Evolutionary conservation across 2,329 filamentous ascomycete genomes (phyloP).

Genomic region (Microsporum audouinii): DNA sequence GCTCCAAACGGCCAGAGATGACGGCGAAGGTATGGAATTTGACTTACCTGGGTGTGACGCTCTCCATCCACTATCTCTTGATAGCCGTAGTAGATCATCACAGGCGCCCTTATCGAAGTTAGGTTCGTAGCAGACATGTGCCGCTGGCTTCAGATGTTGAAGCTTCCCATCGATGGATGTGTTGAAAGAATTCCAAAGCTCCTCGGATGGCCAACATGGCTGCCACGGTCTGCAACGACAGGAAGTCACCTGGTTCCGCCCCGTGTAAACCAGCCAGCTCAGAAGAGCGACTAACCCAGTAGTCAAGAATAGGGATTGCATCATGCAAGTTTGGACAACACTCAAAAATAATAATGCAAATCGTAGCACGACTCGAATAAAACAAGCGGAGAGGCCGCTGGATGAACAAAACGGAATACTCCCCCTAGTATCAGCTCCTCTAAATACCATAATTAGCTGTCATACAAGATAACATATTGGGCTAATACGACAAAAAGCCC

Average conservation of each 20-base stretch:
- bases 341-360: not conserved
- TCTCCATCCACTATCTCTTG: slow-evolving; percentile 5
- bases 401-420: not conserved
- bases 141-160: slow-evolving; percentile 2
- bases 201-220: slow-evolving; percentile 6
- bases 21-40: too few relatives aligned
- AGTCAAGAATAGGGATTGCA: not conserved
- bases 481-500: not conserved
- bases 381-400: not conserved
- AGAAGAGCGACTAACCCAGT: not conserved
- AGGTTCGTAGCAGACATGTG: slow-evolving; percentile 5
- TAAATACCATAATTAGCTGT: not conserved
- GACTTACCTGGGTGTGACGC: not conserved
- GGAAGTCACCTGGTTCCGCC: not conserved
- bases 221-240: slow-evolving; percentile 9
- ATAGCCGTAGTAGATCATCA: not conserved
- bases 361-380: not conserved
- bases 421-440: not conserved
- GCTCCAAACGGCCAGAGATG: not conserved
- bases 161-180: slow-evolving; percentile 7
- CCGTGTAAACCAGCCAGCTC: not conserved
- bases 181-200: slow-evolving; percentile 6
- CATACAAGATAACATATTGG: not conserved
- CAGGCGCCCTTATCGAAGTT: slow-evolving; percentile 6
- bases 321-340: not conserved